phyloP scores from a whole-genome alignment of 805 yeast species.

The Candida endomychidarum region DNA sequence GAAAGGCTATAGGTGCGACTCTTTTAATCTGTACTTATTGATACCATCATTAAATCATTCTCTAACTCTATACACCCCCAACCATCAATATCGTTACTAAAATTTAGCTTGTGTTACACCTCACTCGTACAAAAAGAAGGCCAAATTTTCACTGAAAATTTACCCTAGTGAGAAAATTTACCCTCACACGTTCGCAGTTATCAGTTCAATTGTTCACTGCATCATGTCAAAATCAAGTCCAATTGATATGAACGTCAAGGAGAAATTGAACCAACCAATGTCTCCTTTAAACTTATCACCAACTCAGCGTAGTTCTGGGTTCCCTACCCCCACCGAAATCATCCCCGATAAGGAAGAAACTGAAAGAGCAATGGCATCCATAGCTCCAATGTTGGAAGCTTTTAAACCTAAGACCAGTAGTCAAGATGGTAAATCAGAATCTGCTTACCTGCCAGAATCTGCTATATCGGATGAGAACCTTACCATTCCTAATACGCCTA shows the following conservation, averaged over 20 bases:
- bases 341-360: slow-evolving; percentile 25
- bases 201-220: background rate
- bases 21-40: no score
- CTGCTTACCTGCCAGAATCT: slow-evolving; percentile 12
- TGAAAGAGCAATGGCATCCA: slow-evolving; percentile 68
- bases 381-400: slow-evolving; percentile 74
- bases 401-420: slow-evolving; percentile 65
- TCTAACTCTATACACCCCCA: no score
- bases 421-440: slow-evolving; percentile 23
- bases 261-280: slow-evolving; percentile 30
- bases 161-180: no score
- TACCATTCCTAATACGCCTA: background rate
- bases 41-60: no score
- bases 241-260: slow-evolving; percentile 7
- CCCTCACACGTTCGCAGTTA: background rate
- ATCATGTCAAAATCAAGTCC: slow-evolving; percentile 1
- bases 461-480: slow-evolving; percentile 7
- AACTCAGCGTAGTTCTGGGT: background rate
- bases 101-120: no score
- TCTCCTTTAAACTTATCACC: slow-evolving; percentile 32
- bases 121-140: no score
- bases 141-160: no score
- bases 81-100: no score
- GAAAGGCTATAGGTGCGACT: no score
- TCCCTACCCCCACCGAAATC: background rate